phyloP scores from a whole-genome alignment of 352 stramenopile species.

The Globisporangium uncinulatum region DNA sequence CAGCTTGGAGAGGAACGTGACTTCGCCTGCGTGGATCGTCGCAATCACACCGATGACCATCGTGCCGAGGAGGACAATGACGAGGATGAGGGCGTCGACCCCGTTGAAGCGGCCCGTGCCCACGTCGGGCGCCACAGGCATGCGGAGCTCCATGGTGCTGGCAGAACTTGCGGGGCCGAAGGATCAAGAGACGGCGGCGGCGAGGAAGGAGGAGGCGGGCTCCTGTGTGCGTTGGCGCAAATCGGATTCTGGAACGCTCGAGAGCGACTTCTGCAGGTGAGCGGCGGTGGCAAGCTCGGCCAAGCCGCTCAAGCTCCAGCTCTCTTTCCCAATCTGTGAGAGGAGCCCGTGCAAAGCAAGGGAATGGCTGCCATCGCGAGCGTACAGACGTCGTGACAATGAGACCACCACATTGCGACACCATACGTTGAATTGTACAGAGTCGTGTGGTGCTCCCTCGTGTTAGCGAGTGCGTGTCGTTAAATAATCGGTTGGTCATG shows the following conservation, averaged over 20 bases:
- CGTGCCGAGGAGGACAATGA: constrained; percentile 12
- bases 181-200: too few species aligned
- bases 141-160: constrained; percentile 3
- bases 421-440: background rate
- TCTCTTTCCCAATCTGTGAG: too few species aligned
- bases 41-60: constrained; percentile 17
- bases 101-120: constrained; percentile 9
- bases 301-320: too few species aligned
- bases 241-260: background rate
- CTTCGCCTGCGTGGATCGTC: constrained; percentile 18
- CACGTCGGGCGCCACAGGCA: constrained; percentile 8
- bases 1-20: constrained; percentile 7
- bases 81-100: constrained; percentile 14
- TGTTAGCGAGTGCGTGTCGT: background rate
- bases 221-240: background rate
- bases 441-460: background rate
- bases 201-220: background rate
- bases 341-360: background rate
- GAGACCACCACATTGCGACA: background rate
- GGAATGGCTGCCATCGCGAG: background rate
- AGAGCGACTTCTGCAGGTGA: background rate
- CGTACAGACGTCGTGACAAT: background rate
- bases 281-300: too few species aligned
- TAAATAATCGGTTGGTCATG: background rate
- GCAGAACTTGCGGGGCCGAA: background rate